phyloP scores from a whole-genome alignment of 2,329 filamentous ascomycete species.

The Colletotrichum chrysophilum region DNA sequence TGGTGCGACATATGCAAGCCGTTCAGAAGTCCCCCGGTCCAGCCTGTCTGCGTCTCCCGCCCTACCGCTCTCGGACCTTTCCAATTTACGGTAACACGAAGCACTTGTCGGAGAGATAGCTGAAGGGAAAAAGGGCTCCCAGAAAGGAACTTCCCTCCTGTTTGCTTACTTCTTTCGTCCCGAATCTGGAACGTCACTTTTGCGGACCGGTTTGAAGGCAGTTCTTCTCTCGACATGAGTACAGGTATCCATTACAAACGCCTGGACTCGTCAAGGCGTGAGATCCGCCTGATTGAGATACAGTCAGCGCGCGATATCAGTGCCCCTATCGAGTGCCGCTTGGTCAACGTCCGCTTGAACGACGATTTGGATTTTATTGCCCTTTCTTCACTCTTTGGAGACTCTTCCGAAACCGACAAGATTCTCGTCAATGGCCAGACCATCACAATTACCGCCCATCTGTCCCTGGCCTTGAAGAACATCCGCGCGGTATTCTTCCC shows the following conservation, averaged over 20 bases:
- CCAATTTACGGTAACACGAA: neutral
- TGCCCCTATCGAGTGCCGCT: constrained; percentile 36
- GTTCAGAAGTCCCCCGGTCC: constrained; percentile 3
- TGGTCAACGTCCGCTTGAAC: constrained; percentile 32
- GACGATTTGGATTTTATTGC: constrained; percentile 31
- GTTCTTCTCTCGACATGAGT: neutral
- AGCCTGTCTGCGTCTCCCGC: neutral
- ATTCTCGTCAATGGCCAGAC: constrained; percentile 32
- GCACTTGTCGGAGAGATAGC: neutral
- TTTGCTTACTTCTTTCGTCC: neutral
- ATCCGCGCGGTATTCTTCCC: constrained; percentile 37
- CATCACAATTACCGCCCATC: constrained; percentile 31
- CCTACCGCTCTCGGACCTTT: neutral
- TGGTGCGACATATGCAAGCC: constrained; percentile 11
- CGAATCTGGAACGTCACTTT: neutral
- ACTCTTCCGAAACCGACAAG: constrained; percentile 30
- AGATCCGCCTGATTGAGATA: constrained; percentile 38
- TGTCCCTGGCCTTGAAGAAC: constrained; percentile 34
- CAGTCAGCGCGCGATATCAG: constrained; percentile 30
- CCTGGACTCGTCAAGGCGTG: constrained; percentile 27
- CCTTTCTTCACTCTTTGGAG: constrained; percentile 34
- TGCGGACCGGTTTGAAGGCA: neutral
- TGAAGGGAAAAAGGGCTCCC: neutral
- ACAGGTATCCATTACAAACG: constrained; percentile 17
- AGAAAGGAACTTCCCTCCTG: neutral